Evolutionary conservation across 2,329 filamentous ascomycete species (phyloP).

Genomic region (Lachnellula occidentalis): DNA sequence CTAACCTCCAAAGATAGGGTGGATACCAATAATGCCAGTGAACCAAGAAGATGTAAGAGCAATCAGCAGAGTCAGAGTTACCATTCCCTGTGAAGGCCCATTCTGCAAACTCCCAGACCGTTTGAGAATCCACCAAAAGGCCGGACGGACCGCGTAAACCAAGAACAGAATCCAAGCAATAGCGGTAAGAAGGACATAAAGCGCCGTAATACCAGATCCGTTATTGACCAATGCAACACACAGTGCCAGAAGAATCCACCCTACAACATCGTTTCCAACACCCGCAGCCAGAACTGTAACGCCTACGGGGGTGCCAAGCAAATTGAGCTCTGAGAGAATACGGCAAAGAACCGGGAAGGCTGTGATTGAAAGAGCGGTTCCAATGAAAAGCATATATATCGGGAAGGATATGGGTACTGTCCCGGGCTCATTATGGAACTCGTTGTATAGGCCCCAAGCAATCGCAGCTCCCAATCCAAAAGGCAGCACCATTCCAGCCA

Average conservation of each 20-base stretch:
- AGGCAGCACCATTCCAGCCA: slow-evolving; percentile 74
- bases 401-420: slow-evolving; percentile 55
- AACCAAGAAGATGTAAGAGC: slow-evolving; percentile 79
- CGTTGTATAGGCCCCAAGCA: slow-evolving; percentile 72
- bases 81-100: slow-evolving; percentile 79
- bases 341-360: slow-evolving; percentile 88
- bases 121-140: slow-evolving; percentile 68
- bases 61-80: slow-evolving; percentile 75
- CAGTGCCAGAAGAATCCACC: slow-evolving; percentile 88
- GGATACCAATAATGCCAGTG: slow-evolving; percentile 84
- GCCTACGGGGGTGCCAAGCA: slow-evolving; percentile 77
- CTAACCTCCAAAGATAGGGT: slow-evolving; percentile 75
- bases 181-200: slow-evolving; percentile 76
- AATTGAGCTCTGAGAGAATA: slow-evolving; percentile 84
- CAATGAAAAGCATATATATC: slow-evolving; percentile 72
- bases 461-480: slow-evolving; percentile 79
- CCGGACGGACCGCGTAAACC: slow-evolving; percentile 64
- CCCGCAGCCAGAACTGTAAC: slow-evolving; percentile 86
- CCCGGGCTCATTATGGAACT: slow-evolving; percentile 51
- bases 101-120: slow-evolving; percentile 76
- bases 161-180: slow-evolving; percentile 74
- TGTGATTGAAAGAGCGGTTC: slow-evolving; percentile 89
- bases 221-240: slow-evolving; percentile 93
- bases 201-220: slow-evolving; percentile 70
- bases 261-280: slow-evolving; percentile 85